phyloP scores from a whole-genome alignment of 768 basidiomycete genomes.

The Hypholoma sublateritium region DNA sequence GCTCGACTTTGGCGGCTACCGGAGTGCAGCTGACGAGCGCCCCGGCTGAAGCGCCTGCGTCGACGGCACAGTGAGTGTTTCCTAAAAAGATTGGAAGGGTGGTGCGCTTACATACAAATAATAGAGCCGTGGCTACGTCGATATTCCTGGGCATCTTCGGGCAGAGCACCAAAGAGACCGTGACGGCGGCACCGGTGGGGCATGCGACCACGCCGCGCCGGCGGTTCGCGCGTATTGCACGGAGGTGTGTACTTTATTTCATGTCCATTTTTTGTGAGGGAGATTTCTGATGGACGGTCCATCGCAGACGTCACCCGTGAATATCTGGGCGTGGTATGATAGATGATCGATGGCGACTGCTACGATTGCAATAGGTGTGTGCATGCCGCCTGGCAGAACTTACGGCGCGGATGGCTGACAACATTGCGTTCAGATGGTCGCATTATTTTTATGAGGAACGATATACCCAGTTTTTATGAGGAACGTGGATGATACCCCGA shows the following conservation, averaged over 20 bases:
- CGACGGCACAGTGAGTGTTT: background rate
- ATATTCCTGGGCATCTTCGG: background rate
- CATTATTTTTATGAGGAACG: conserved; percentile 3
- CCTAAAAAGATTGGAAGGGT: background rate
- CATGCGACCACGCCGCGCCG: conserved; percentile 1
- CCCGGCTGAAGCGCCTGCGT: background rate
- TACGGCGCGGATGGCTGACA: background rate
- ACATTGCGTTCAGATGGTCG: conserved; percentile 1
- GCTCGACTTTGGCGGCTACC: background rate
- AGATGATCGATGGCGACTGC: background rate
- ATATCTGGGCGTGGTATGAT: background rate
- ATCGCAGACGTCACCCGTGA: conserved; percentile 22
- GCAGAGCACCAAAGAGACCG: background rate
- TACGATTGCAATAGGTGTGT: background rate
- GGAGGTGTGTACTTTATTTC: too few relatives aligned
- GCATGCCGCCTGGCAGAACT: background rate
- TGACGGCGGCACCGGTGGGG: background rate
- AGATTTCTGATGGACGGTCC: too few relatives aligned
- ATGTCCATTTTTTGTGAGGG: too few relatives aligned
- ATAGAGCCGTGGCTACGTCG: background rate
- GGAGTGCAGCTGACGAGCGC: too few relatives aligned
- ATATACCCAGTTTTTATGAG: conserved; percentile 5
- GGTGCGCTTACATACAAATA: background rate
- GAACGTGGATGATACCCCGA: conserved; percentile 6
- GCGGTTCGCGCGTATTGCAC: conserved; percentile 6